Conservation (phyloP, 192 early-diverging fungal species). For the Chytriomyces confervae region DNA sequence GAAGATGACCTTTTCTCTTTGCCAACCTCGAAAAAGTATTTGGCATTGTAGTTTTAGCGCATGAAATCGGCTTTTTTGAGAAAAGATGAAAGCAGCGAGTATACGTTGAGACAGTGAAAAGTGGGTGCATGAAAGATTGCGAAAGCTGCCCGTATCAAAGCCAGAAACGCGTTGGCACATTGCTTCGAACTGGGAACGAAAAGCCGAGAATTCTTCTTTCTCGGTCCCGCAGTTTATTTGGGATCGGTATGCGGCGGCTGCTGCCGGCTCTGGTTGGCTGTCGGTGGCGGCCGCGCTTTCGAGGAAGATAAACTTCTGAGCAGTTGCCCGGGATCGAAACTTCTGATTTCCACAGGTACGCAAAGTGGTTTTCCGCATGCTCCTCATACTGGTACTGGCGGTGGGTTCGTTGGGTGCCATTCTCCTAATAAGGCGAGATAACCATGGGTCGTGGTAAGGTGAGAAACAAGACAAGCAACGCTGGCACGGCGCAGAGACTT, state of each 20-base stretch:
- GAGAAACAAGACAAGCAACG: too few relatives aligned
- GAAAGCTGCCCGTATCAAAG: background rate
- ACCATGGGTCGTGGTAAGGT: background rate
- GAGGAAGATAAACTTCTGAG: background rate
- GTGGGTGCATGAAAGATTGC: background rate
- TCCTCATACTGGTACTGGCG: background rate
- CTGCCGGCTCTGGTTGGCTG: background rate
- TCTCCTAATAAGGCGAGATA: background rate
- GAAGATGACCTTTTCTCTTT: background rate
- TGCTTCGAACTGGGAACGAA: background rate
- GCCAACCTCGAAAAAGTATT: slow-evolving; percentile 28
- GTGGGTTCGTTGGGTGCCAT: background rate
- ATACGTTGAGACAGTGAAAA: slow-evolving; percentile 10
- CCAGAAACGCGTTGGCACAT: background rate
- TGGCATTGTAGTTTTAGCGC: background rate
- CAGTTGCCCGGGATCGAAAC: background rate
- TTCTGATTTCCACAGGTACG: background rate
- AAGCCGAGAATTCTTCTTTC: background rate
- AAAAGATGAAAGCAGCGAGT: background rate
- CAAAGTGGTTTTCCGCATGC: background rate
- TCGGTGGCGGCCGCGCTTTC: background rate
- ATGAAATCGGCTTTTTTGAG: background rate
- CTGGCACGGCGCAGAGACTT: too few relatives aligned
- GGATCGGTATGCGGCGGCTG: background rate
- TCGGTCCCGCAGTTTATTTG: background rate